phyloP scores from a whole-genome alignment of 495 filamentous ascomycete genomes.

The Penicillium antarcticum region DNA sequence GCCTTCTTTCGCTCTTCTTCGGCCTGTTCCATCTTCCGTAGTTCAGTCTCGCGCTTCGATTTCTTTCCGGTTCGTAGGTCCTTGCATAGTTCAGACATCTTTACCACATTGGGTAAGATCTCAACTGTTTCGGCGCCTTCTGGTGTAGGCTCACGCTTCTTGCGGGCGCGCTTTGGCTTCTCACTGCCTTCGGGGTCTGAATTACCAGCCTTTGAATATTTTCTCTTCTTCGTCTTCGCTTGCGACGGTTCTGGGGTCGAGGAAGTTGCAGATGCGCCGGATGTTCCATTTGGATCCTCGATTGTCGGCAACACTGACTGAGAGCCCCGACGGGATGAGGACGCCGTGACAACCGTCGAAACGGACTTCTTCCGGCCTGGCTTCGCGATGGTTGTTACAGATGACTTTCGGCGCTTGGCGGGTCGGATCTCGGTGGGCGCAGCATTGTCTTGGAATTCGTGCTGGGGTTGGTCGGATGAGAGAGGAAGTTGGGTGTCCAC shows the following conservation, averaged over 20 bases:
- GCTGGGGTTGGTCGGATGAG: neutral
- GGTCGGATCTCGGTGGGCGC: constrained; percentile 2
- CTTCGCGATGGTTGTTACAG: neutral
- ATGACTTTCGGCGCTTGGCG: constrained; percentile 18
- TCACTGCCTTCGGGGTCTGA: constrained; percentile 23
- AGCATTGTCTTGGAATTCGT: neutral
- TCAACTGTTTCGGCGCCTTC: constrained; percentile 71
- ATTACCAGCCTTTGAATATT: constrained; percentile 20
- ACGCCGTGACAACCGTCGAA: neutral
- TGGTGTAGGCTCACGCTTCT: constrained; percentile 60
- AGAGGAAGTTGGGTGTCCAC: neutral
- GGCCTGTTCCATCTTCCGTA: constrained; percentile 52
- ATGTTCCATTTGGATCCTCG: constrained; percentile 11
- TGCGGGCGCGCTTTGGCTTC: constrained; percentile 27
- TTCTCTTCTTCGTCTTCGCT: constrained; percentile 23
- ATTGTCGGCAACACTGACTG: constrained; percentile 6
- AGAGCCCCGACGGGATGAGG: constrained; percentile 8
- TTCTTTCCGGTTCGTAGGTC: constrained; percentile 76
- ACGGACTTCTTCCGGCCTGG: neutral
- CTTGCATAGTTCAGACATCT: constrained; percentile 79
- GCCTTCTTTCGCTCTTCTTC: constrained; percentile 48
- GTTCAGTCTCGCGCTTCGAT: constrained; percentile 64
- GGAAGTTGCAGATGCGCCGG: constrained; percentile 3
- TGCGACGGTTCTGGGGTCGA: constrained; percentile 16
- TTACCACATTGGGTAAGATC: constrained; percentile 65